phyloP scores from a whole-genome alignment of 176 grass and related monocot genomes.

The Dendrocalamus sinicus region DNA sequence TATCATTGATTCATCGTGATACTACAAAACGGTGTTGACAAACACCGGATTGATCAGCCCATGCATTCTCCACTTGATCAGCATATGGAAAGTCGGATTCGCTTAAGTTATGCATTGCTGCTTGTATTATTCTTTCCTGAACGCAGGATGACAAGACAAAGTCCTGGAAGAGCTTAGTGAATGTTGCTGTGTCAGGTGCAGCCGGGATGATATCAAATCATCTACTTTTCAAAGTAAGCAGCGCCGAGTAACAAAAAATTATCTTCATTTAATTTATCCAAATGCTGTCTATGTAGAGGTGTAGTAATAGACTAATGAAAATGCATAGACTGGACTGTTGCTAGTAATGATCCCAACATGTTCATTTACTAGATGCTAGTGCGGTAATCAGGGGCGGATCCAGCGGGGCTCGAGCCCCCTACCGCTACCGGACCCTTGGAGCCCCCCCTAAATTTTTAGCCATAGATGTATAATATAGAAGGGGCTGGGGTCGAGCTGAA shows the following conservation, averaged over 20 bases:
- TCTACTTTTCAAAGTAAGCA: conserved; percentile 87
- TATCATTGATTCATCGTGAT: neutral
- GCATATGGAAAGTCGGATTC: neutral
- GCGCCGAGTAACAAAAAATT: neutral
- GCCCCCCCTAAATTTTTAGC: too few relatives aligned
- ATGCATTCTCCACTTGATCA: neutral
- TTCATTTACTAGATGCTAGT: neutral
- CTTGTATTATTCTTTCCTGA: neutral
- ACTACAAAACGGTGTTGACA: neutral
- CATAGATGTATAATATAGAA: too few relatives aligned
- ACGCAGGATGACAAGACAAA: conserved; percentile 67
- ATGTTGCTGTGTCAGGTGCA: conserved; percentile 82
- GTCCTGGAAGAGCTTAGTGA: conserved; percentile 91
- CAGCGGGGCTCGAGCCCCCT: too few relatives aligned
- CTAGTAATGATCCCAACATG: neutral
- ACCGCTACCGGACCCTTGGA: too few relatives aligned
- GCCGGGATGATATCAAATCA: conserved; percentile 98
- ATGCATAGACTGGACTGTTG: neutral
- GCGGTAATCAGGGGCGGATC: too few relatives aligned
- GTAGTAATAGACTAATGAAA: neutral
- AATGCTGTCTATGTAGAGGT: neutral
- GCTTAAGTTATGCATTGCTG: neutral
- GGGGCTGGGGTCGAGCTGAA: too few relatives aligned
- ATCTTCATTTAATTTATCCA: neutral
- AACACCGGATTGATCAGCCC: neutral